Evolutionary conservation across 192 early-diverging fungal genomes (phyloP), one percentile per base, ranked within the genome.

Genomic region (Coemansia sp.): DNA sequence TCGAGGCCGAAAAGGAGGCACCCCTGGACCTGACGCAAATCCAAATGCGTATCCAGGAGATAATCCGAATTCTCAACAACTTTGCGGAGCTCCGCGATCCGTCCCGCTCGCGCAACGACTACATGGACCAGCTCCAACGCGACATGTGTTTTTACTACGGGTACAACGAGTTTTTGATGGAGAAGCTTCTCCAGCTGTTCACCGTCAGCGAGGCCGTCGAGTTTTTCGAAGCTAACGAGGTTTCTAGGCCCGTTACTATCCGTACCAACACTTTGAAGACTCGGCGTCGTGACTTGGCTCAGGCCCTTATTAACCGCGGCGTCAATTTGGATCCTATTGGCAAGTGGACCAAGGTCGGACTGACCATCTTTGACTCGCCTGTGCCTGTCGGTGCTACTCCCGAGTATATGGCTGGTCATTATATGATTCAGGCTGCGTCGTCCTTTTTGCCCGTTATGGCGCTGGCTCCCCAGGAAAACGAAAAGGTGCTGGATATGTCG

Each of bases 171-270:
- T 98, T 88, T 60, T 80, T 99, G 68, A 86, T 91, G 72, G 92
- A 95, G 67, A 96, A 96, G 75, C 87, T 98, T 6, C 90, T 97
- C 77, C 86, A 97, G 66, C 83, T 97, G 68, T 97, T 99, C 82
- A 85, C 95, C 9, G 85, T 94, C 2, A 87, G 91, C 38, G 96
- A 97, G 72, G 93, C 93, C 0, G 89, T 99, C 29, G 96, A 97
- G 75, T 99, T 99, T 83, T 98, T 99, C 68, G 98, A 99, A 74
- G 96, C 98, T 58, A 99, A 99, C 84, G 98, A 99, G 83, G 91
- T 95, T 0, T 90, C 93, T 31, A 86, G 98, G 35, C 98, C 98
- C 0, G 90, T 99, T 6, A 95, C 96, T 17, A 95, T 99, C 75
- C 91, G 98, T 42, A 91, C 98, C 35, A 99, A 99, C 83, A 99